Evolutionary conservation across 2,329 filamentous ascomycete species (phyloP), one percentile per base, ranked within the genome.

Genomic region (Aspergillus carbonarius): DNA sequence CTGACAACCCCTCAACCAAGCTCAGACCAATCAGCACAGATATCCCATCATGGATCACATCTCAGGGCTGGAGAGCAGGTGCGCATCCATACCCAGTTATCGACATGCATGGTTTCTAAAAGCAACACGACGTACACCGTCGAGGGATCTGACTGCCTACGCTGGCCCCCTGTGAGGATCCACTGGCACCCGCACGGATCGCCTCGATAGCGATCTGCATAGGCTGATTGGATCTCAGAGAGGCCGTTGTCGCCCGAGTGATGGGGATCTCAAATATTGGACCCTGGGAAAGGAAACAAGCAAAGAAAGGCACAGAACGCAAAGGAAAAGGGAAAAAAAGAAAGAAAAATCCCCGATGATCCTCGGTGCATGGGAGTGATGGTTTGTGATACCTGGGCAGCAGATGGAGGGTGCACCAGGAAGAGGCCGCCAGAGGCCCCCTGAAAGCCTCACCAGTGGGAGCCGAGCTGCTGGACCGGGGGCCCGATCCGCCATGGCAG

Each of bases 221-320:
- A 50, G 50, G 53, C 64, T 63, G 60, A 64, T 67, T 66, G 63
- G 64, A 67, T 65, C 64, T 68, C 60, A 52, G 35, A 58, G 61
- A 61, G 63, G 63, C 66, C 65, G 64, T 68, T 68, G 53, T 56
- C 55, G 51, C 54, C 48, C 47, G 56, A 59, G 34, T 17, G 55
- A 61, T 25, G 13, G 49, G 40, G 52, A 64, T 63, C 63, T 63
- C 66, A 68, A 70, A 68, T 70, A 61, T 66, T 58, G 60, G 60
- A 60, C 54, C 56, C 50, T 60, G 59, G 55, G 37, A 44, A 49
- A 37, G 48, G 25, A 37, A 32, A 27, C 51, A 32, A 48, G 49
- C 49, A 32, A 34, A n/a, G n/a, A 35, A 23, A 17, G 27, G 37
- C 18, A 48, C 7, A 15, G 44, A 32, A 23, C 4, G 25, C 32